Evolutionary conservation across 2,329 filamentous ascomycete genomes (phyloP).

Genomic region (Fusarium guadeloupense): DNA sequence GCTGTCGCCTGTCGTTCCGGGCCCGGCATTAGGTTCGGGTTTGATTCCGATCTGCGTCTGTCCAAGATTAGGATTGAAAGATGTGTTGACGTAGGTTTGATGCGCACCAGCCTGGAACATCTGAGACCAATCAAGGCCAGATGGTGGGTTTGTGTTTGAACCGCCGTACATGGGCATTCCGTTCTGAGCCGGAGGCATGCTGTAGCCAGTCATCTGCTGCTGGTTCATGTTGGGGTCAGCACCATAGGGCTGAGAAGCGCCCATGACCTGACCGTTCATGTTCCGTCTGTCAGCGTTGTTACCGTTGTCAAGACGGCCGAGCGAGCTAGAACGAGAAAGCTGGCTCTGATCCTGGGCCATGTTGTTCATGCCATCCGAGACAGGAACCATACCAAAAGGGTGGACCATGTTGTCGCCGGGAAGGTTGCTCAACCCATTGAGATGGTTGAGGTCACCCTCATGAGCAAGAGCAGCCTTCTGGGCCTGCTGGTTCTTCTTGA

Average conservation of each 20-base stretch:
- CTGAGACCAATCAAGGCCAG: constrained; percentile 77
- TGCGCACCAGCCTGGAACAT: constrained; percentile 81
- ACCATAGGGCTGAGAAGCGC: constrained; percentile 64
- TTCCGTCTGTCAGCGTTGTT: constrained; percentile 66
- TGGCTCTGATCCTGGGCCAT: constrained; percentile 69
- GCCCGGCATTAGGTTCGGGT: constrained; percentile 68
- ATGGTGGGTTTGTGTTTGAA: constrained; percentile 69
- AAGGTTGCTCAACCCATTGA: constrained; percentile 69
- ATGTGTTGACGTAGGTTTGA: constrained; percentile 69
- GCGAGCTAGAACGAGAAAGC: constrained; percentile 68
- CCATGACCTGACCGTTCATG: constrained; percentile 63
- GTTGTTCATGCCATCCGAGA: constrained; percentile 67
- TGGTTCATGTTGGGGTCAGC: constrained; percentile 70
- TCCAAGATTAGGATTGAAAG: constrained; percentile 72
- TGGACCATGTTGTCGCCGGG: constrained; percentile 66
- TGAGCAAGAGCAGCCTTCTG: constrained; percentile 65
- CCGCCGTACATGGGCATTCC: constrained; percentile 71
- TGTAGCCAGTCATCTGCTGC: constrained; percentile 72
- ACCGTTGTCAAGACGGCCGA: constrained; percentile 66
- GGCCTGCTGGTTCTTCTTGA: constrained; percentile 76
- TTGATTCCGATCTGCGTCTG: constrained; percentile 76
- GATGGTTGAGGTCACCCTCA: constrained; percentile 66
- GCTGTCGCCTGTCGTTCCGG: constrained; percentile 59
- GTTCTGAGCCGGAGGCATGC: constrained; percentile 69
- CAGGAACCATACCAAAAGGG: constrained; percentile 65